Evolutionary conservation across 345 rosid genomes (phyloP).

Genomic region (Eucalyptus sp.): DNA sequence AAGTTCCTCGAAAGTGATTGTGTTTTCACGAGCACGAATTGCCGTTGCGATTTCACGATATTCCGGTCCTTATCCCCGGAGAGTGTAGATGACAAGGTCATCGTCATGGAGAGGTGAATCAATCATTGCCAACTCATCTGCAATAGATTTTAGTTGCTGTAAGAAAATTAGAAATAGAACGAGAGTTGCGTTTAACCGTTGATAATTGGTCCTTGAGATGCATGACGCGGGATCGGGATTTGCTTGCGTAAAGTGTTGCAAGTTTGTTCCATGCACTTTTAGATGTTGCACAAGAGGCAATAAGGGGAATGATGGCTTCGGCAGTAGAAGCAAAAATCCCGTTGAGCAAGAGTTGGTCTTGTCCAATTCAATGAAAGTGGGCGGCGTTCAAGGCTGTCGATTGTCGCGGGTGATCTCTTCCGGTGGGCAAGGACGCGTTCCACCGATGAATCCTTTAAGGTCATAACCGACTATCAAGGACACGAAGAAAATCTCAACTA

Average conservation of each 20-base stretch:
- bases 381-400: background rate
- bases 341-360: background rate
- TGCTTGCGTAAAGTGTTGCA: background rate
- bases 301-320: background rate
- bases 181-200: background rate
- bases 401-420: background rate
- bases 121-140: too few species aligned
- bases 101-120: background rate
- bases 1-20: background rate
- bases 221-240: background rate
- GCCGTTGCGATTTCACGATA: background rate
- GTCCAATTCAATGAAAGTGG: background rate
- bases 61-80: fast-evolving
- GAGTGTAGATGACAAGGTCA: background rate
- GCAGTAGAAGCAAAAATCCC: background rate
- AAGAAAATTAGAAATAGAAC: background rate
- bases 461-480: background rate
- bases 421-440: background rate
- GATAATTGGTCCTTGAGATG: background rate
- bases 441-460: background rate
- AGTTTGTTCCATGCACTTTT: background rate
- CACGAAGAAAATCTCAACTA: too few species aligned
- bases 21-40: background rate
- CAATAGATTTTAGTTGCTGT: too few species aligned
- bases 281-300: background rate